Conservation (phyloP, 345 rosid genomes). For the Eucalyptus pauciflora region DNA sequence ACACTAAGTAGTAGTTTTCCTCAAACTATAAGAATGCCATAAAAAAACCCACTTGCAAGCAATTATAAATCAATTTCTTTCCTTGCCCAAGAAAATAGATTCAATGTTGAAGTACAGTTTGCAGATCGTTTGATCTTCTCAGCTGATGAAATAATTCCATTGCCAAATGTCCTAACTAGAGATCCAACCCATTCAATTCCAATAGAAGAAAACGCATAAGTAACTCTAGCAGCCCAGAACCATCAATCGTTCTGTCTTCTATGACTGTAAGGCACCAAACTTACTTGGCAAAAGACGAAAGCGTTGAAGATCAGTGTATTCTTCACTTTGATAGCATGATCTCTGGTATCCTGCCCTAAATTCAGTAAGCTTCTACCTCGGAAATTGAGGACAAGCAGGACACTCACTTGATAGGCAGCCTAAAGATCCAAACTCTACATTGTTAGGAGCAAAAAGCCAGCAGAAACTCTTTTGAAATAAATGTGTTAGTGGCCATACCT, state of each 20-base stretch:
- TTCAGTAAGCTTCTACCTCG: slow-evolving; percentile 47
- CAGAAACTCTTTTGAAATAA: background rate
- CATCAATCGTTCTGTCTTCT: background rate
- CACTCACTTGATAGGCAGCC: slow-evolving; percentile 80
- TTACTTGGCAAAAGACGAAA: slow-evolving; percentile 89
- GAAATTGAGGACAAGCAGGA: slow-evolving; percentile 72
- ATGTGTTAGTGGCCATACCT: slow-evolving; percentile 26
- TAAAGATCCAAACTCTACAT: slow-evolving; percentile 8
- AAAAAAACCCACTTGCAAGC: background rate
- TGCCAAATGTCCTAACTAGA: background rate
- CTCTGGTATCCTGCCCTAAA: slow-evolving; percentile 11
- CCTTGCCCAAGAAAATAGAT: background rate
- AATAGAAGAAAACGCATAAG: background rate
- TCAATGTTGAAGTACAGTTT: background rate
- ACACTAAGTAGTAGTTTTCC: background rate
- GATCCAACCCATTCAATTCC: background rate
- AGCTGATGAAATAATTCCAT: background rate
- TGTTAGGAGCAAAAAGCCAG: background rate
- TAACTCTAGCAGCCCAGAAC: background rate
- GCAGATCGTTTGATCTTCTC: background rate
- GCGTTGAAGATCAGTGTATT: slow-evolving; percentile 90
- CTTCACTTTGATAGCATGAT: slow-evolving; percentile 48
- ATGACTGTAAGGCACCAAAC: background rate
- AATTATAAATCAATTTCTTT: background rate
- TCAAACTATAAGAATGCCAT: background rate